Conservation (phyloP, 345 rosid species). For the Gynandropsis gynandra region DNA sequence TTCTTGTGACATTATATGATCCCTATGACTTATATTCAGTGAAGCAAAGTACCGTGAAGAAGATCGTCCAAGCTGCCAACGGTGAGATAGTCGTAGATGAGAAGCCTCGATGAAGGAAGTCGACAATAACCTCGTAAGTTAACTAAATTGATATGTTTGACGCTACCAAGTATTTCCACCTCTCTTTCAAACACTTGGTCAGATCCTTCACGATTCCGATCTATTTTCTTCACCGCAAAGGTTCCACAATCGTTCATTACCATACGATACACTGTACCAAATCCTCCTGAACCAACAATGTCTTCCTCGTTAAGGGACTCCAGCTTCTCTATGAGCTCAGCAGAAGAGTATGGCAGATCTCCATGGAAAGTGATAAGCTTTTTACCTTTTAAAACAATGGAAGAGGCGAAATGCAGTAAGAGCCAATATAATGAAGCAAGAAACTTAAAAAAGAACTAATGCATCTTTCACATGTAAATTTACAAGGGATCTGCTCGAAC, state of each 20-base stretch:
- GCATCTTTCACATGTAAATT: no score
- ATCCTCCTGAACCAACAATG: slow-evolving; percentile 93
- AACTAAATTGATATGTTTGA: slow-evolving; percentile 90
- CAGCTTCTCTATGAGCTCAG: slow-evolving; percentile 84
- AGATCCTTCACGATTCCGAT: slow-evolving; percentile 77
- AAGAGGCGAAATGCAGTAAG: no score
- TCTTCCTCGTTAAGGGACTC: slow-evolving; percentile 93
- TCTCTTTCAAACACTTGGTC: slow-evolving; percentile 93
- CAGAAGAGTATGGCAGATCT: slow-evolving; percentile 82
- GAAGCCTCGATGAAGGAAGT: slow-evolving; percentile 72
- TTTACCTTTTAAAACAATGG: slow-evolving; percentile 34
- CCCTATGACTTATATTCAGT: no score
- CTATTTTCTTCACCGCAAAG: slow-evolving; percentile 92
- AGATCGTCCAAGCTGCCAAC: slow-evolving; percentile 87
- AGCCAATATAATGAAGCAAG: no score
- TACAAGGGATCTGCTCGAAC: no score
- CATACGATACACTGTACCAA: slow-evolving; percentile 92
- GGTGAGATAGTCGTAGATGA: slow-evolving; percentile 83
- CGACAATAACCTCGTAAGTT: slow-evolving; percentile 95
- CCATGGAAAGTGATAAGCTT: slow-evolving; percentile 96
- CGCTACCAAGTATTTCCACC: slow-evolving; percentile 84
- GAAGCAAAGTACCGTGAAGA: slow-evolving; percentile 79
- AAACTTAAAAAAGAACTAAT: no score
- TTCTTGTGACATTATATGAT: no score
- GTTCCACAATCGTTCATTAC: slow-evolving; percentile 98